Evolutionary conservation across 306 rosid species (phyloP).

Genomic region (Vigna angularis): DNA sequence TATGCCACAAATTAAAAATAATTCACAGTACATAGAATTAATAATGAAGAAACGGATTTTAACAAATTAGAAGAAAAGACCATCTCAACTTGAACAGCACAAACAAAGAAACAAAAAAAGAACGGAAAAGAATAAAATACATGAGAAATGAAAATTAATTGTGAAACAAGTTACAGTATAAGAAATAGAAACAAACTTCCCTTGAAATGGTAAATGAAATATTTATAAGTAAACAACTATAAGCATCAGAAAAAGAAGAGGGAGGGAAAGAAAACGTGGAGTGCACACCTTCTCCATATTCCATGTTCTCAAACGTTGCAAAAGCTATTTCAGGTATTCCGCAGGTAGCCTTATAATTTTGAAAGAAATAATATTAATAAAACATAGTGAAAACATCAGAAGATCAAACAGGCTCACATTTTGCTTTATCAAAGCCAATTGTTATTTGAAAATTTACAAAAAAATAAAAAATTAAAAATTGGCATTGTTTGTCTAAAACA

Average conservation of each 20-base stretch:
- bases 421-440: conserved; percentile 20
- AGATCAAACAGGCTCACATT: conserved; percentile 40
- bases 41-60: conserved; percentile 34
- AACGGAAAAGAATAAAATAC: conserved; percentile 7
- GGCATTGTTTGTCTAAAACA: conserved; percentile 11
- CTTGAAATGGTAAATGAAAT: conserved; percentile 36
- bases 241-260: conserved; percentile 26
- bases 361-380: conserved; percentile 40
- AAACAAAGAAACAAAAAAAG: background rate
- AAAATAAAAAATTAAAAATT: background rate
- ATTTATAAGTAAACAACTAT: conserved; percentile 18
- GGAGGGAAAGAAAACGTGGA: conserved; percentile 36
- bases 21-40: conserved; percentile 37
- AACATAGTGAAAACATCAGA: conserved; percentile 33
- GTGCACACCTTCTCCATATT: conserved; percentile 87
- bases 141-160: conserved; percentile 25
- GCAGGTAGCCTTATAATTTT: conserved; percentile 78
- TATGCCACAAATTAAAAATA: conserved; percentile 39
- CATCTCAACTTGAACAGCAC: conserved; percentile 1
- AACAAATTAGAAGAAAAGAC: conserved; percentile 14
- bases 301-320: conserved; percentile 96
- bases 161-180: conserved; percentile 28
- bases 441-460: conserved; percentile 19
- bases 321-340: conserved; percentile 97
- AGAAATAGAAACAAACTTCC: conserved; percentile 40